A percentile compares a stretch with the other conserved stretches of the same genome.
phyloP scores from a whole-genome alignment of 495 filamentous ascomycete species.

The Xylaria sp. region DNA sequence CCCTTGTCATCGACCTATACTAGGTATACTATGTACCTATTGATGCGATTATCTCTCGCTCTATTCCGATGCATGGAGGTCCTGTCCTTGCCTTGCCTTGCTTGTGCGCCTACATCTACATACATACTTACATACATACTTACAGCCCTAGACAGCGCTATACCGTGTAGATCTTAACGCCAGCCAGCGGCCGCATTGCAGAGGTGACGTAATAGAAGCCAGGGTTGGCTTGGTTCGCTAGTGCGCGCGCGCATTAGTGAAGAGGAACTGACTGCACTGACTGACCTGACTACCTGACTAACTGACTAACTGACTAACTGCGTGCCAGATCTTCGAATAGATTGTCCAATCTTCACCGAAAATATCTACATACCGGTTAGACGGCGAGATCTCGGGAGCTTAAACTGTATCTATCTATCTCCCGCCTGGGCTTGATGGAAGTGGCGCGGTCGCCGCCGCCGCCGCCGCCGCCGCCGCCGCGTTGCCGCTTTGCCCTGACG shows the following conservation, averaged over 20 bases:
- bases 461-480: no score
- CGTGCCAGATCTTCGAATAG: conserved; percentile 14
- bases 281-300: no score
- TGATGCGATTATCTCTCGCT: conserved; percentile 18
- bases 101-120: conserved; percentile 6
- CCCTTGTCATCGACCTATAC: no score
- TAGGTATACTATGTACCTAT: no score
- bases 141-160: conserved; percentile 22
- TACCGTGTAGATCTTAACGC: conserved; percentile 17
- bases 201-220: conserved; percentile 22
- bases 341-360: conserved; percentile 19
- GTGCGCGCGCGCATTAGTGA: conserved; percentile 22
- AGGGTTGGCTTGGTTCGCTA: not conserved
- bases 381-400: conserved; percentile 29
- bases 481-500: conserved; percentile 1
- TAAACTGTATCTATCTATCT: conserved; percentile 9
- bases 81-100: conserved; percentile 26
- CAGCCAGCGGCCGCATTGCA: conserved; percentile 11
- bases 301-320: no score
- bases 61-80: conserved; percentile 27
- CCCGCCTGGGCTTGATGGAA: not conserved
- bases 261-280: no score
- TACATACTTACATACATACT: no score
- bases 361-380: not conserved
- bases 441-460: not conserved